Base-by-base conservation (phyloP, 495 filamentous ascomycete species). In the Choiromyces venosus region DNA sequence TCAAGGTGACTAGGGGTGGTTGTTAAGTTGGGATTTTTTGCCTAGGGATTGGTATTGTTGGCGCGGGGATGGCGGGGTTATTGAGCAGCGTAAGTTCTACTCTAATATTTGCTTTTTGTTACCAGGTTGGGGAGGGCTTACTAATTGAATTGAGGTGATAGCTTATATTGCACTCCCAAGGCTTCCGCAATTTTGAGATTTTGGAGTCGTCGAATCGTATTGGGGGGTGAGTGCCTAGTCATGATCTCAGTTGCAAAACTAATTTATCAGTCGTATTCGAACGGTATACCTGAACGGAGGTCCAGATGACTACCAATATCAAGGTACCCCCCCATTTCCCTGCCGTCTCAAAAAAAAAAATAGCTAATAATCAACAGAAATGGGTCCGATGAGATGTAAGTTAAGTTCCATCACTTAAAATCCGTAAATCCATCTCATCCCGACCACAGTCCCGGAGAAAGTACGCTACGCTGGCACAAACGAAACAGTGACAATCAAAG, bases 361-460 rank as follows among this genome's bases (percentile, higher is more conserved):
- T 70, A 70, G 25, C 71, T 73, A 69, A 74, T 33, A 46, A 65
- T 33, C n/a, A 40, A 4, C 8, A 76, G 90, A 92, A 78, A 91
- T 92, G 90, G 90, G 90, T 0, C 88, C 89, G 0, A 91, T 91
- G 90, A 84, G 89, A 4, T 91, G 76, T 78, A 84, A 71, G 85
- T 89, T 44, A 85, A 8, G 83, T 86, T 19, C 83, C 37, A 85
- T 81, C 16, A 89, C 89, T 69, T 85, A 88, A 82, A 87, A 86
- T 0, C 81, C 88, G 38, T 82, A 86, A 67, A 87, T 89, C 68
- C 66, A 76, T 29, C 35, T 35, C 1, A 21, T 37, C 52, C 19
- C 46, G 25, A 39, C 1, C 66, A 39, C 35, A 71, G 68, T 87
- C 71, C 85, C 85, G 0, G 83, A 86, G 3, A 81, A 78, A 46